Conservation (phyloP, 805 yeast genomes). For the Grigorovia transvaalensis region DNA sequence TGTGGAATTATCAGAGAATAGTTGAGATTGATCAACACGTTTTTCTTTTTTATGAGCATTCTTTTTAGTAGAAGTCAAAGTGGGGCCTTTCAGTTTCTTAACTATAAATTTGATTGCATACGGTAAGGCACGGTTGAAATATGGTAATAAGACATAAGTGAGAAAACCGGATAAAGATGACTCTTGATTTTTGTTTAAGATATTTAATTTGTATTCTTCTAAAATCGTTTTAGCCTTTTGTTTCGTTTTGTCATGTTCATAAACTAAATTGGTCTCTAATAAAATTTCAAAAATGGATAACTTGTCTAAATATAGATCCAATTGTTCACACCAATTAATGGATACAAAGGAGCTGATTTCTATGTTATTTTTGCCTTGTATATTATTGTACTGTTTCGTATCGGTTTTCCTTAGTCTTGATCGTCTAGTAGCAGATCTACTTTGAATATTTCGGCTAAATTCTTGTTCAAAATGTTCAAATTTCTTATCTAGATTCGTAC, state of each 20-base stretch:
- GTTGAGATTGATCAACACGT: neutral
- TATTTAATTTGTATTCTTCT: constrained; percentile 16
- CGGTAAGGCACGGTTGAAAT: constrained; percentile 41
- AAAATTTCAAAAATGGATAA: constrained; percentile 45
- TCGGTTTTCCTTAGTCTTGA: constrained; percentile 9
- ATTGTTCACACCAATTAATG: constrained; percentile 22
- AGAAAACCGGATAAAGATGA: constrained; percentile 38
- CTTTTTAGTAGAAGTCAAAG: constrained; percentile 24
- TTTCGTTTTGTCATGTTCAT: neutral
- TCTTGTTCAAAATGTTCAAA: constrained; percentile 24
- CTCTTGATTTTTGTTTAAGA: constrained; percentile 26
- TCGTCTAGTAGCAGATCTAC: constrained; percentile 21
- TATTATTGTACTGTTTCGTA: constrained; percentile 16
- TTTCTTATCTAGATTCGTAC: constrained; percentile 29
- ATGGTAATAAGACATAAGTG: constrained; percentile 44
- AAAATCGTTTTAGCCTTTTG: constrained; percentile 6
- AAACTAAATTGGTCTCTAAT: constrained; percentile 23
- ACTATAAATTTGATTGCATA: constrained; percentile 36
- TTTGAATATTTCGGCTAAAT: constrained; percentile 16
- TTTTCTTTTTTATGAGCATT: neutral
- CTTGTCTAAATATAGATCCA: constrained; percentile 42
- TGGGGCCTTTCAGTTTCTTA: constrained; percentile 40
- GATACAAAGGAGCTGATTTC: neutral
- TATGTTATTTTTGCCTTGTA: constrained; percentile 3
- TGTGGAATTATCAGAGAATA: neutral